Base-by-base conservation (phyloP, 345 rosid species). In the Melastoma malabathricum region DNA sequence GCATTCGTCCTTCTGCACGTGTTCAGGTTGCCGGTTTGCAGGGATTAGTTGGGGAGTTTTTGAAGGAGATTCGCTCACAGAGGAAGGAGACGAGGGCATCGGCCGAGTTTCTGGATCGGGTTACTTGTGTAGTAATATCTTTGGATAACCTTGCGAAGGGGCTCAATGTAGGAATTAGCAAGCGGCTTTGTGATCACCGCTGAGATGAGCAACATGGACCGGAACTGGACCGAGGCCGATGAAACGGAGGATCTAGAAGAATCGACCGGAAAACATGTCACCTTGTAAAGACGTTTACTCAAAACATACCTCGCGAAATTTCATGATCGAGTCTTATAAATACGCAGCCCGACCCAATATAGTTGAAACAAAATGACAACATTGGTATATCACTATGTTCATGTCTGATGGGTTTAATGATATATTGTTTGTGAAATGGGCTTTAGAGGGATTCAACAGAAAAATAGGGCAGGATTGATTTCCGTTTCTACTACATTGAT, bases 121-220 rank as follows among this genome's bases (percentile, higher is more conserved):
- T 81, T 61, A 71, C 73, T 52, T 61, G 29, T 22, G 46, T 81
- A 6, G 77, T 79, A 2, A 23, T 71, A 6, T 60, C 70, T 16
- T 44, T 81, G 22, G 87, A 81, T 68, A 72, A 63, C 60, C 58
- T 81, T 13, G 81, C 70, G 17, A 52, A 57, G 18, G 56, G 54
- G 46, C 49, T 72, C 8, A 54, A 50, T 43, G 49, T 23, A 0
- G 8, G 43, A 6, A 22, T 51, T 15, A 43, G 47, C 60, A 47
- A 58, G 18, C 65, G 60, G 50, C 47, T 67, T 1, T 13, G 48
- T 7, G 48, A 13, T 14, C 60, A n/a, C 44, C 15, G 51, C 17
- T 13, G 57, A 55, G 59, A 46, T 47, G 23, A 75, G 70, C 72
- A 52, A 29, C 18, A 57, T 64, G 7, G 68, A 70, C 2, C 68